These are phyloP conservation scores for Trichosporon sp. DNA, from an alignment of 1,284 basidiomycete species.

Conservation along the genomic window DNA sequence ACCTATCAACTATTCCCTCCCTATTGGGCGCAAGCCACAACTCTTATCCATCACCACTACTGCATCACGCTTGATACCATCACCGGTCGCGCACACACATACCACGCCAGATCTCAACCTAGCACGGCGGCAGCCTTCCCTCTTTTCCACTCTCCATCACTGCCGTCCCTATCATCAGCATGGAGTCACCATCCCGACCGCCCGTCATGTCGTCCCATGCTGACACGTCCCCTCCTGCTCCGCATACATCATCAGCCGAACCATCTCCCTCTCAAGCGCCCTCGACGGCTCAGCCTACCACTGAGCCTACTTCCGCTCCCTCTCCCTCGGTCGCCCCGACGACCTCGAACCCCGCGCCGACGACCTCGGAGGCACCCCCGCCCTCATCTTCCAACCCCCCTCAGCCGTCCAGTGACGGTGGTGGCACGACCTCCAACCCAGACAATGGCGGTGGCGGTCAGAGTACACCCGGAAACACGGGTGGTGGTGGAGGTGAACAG, in stretches of 20 bases:
- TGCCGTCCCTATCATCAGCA: neutral
- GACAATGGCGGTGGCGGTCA: neutral
- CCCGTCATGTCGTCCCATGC: neutral
- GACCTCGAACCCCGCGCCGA: neutral
- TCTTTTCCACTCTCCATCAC: neutral
- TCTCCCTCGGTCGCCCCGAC: constrained; percentile 10
- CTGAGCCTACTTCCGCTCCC: constrained; percentile 10
- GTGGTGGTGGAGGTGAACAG: neutral
- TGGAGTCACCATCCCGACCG: neutral
- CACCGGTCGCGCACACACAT: neutral
- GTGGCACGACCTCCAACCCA: neutral
- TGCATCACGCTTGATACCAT: neutral
- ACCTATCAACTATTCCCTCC: neutral
- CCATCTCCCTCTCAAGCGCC: neutral
- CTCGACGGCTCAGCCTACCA: neutral
- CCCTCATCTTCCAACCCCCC: neutral
- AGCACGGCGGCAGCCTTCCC: too few species aligned
- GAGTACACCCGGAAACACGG: neutral
- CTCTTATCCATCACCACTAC: too few species aligned
- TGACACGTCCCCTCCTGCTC: neutral
- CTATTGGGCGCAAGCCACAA: neutral
- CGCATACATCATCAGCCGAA: neutral
- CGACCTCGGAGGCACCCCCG: neutral
- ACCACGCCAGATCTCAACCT: neutral
- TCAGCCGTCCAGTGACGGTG: neutral